Base-by-base conservation (phyloP, 2,329 filamentous ascomycete genomes). In the Stagonosporopsis chrysanthemi region DNA sequence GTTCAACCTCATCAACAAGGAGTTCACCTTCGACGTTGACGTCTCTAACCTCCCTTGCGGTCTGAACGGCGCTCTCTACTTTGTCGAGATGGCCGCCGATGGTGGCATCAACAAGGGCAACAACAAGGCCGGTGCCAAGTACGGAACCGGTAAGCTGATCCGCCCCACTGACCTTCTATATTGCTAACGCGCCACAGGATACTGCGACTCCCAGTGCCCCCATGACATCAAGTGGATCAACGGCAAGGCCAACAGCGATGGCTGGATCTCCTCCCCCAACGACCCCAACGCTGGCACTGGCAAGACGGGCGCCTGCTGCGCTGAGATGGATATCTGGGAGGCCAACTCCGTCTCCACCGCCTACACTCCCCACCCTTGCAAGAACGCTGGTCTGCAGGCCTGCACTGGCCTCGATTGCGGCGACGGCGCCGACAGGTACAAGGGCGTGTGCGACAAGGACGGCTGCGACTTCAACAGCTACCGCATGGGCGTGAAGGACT, bases 261-360 rank as follows among this genome's bases (percentile, higher is more conserved):
- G 79, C 62, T 86, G 84, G 84, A 65, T 67, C 56, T 73, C 82
- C 15, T 84, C 83, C 2, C 60, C 67, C 44, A 83, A 79, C 68
- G 85, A 88, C 66, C 62, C 74, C 62, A 86, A 86, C 69, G 78
- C 82, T 31, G 85, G 85, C 53, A 70, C 75, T 23, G 84, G 83
- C 36, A 74, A 75, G 40, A 77, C 82, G 46, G 87, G 88, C 59
- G 80, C 86, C 36, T 90, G 88, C 83, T 90, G 87, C 74, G 77
- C 83, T 40, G 88, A 90, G 75, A 87, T 90, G 83, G 87, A 90
- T 66, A 81, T 88, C 74, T 89, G 87, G 86, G 87, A 90, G 78
- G 87, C 87, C 65, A 90, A 90, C 81, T 82, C 79, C 64, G 83
- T 88, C 69, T 83, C 86, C 19, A 84, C 82, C 15, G 88, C 88